Percentiles rank a stretch among this genome's conserved stretches.
phyloP scores from a whole-genome alignment of 805 yeast genomes.

The Zygosaccharomyces bailii region DNA sequence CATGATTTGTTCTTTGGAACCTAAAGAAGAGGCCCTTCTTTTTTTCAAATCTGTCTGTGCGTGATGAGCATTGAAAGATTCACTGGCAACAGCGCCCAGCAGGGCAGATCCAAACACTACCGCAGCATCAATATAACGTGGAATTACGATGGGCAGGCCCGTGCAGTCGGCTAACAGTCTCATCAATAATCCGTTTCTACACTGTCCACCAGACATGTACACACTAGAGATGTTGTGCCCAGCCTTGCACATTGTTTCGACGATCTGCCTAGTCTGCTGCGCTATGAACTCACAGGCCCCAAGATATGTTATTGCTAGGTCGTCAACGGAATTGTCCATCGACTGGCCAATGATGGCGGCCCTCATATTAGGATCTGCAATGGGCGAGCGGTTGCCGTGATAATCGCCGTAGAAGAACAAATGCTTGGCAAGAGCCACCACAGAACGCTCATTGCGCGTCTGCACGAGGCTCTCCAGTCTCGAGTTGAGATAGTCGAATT shows the following conservation, averaged over 20 bases:
- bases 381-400: slow-evolving; percentile 96
- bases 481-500: slow-evolving; percentile 79
- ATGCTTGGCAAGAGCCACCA: slow-evolving; percentile 77
- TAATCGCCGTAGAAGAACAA: slow-evolving; percentile 92
- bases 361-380: slow-evolving; percentile 90
- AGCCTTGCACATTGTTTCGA: slow-evolving; percentile 72
- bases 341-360: slow-evolving; percentile 90
- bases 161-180: slow-evolving; percentile 90
- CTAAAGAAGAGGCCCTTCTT: slow-evolving; percentile 20
- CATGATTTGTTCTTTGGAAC: slow-evolving; percentile 10
- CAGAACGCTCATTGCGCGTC: slow-evolving; percentile 59
- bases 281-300: slow-evolving; percentile 98
- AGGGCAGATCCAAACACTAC: slow-evolving; percentile 96
- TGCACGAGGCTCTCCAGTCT: slow-evolving; percentile 63
- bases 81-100: slow-evolving; percentile 91
- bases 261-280: slow-evolving; percentile 94
- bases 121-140: slow-evolving; percentile 93
- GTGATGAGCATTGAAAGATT: slow-evolving; percentile 44
- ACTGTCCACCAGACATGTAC: slow-evolving; percentile 95
- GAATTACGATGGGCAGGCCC: slow-evolving; percentile 86
- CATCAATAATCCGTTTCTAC: slow-evolving; percentile 86
- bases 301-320: slow-evolving; percentile 78
- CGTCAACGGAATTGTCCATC: slow-evolving; percentile 84
- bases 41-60: slow-evolving; percentile 12
- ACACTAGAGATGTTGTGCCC: slow-evolving; percentile 78